Base-by-base conservation (phyloP, 179 eudicot genomes). In the Nepenthes alata region DNA sequence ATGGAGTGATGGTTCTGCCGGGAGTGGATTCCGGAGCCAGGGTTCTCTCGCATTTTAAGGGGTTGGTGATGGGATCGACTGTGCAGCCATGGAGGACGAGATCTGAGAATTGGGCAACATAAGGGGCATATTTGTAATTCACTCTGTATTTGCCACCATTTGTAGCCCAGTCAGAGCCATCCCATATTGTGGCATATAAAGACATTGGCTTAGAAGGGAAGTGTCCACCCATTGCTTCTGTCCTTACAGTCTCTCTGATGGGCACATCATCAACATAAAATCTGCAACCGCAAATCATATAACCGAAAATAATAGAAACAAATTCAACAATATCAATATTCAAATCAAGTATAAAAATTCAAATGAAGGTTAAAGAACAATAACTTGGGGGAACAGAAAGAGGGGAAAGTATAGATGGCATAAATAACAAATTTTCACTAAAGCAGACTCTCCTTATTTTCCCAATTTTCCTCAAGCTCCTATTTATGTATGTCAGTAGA, bases 201-300 rank as follows among this genome's bases (percentile, higher is more conserved):
- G 96, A 78, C 98, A 91, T 91, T 10, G 98, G 98, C 77, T 91
- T 91, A 11, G 91, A 79, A 56, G 98, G 98, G 62, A 91, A 91
- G 70, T 82, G 91, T 69, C 80, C 82, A 55, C 78, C 80, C 91
- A 89, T 86, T 65, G 78, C 77, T 74, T 71, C 76, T 51, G 77
- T 80, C 70, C 75, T 89, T 73, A 64, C 84, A 66, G 89, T 75
- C 75, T 81, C 96, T 72, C 98, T 76, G 65, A 91, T 91, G 64
- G 96, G 95, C 55, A 88, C 76, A 68, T 82, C 75, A 64, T 91
- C 98, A 59, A 91, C 85, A 65, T 82, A 86, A 77, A 91, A 88
- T 72, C 97, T 90, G 85, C 73, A 73, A 62, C 61, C 59, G 65
- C 59, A 25, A 54, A 35, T 3, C 25, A 25, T 25, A 25, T 25